Conservation (phyloP, 108 stramenopile genomes). For the Nitzschia palea region DNA sequence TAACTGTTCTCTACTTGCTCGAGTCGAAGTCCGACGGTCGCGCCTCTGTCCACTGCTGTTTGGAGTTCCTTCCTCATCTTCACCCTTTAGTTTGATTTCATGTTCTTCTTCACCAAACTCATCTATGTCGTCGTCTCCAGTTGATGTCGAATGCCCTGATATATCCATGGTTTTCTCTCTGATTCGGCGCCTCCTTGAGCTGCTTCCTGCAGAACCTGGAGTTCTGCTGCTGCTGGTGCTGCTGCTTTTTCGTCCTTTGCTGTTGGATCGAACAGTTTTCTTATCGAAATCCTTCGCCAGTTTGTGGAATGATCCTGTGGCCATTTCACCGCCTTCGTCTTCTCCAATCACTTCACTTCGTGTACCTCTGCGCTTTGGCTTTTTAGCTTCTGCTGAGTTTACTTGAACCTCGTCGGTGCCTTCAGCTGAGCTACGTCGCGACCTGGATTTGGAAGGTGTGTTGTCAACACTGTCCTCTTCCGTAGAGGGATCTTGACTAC, state of each 20-base stretch:
- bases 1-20: not conserved
- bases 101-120: conserved; percentile 19
- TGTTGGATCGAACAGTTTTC: conserved; percentile 10
- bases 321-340: conserved; percentile 6
- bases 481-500: conserved; percentile 9
- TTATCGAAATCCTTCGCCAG: conserved; percentile 23
- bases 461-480: not conserved
- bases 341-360: conserved; percentile 5
- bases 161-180: conserved; percentile 10
- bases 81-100: conserved; percentile 14
- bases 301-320: conserved; percentile 21
- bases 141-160: not conserved
- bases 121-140: not conserved
- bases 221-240: not conserved
- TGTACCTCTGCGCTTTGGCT: conserved; percentile 16
- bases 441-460: not conserved
- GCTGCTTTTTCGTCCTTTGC: conserved; percentile 1
- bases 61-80: conserved; percentile 6
- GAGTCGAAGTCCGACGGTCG: not conserved
- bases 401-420: not conserved
- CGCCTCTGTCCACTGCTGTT: not conserved
- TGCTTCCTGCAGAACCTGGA: conserved; percentile 14
- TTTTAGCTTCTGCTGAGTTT: not conserved
- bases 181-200: conserved; percentile 6
- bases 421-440: not conserved